Conservation (phyloP, 805 yeast species). For the Candida nanaspora region DNA sequence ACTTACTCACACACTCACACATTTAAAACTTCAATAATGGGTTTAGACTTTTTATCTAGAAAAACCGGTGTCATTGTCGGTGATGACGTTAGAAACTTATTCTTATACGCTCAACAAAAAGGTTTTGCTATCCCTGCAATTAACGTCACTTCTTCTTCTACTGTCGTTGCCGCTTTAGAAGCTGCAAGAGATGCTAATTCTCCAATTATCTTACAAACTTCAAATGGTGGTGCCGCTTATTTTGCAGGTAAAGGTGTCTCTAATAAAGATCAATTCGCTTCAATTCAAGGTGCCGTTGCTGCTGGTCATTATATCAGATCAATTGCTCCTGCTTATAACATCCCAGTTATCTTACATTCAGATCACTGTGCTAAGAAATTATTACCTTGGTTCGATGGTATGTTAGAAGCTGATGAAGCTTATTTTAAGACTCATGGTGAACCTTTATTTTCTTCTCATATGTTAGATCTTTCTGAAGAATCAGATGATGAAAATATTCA, state of each 20-base stretch:
- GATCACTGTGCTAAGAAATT: constrained; percentile 99
- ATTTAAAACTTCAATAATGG: constrained; percentile 11
- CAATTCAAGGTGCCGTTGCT: constrained; percentile 91
- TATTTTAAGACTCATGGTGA: constrained; percentile 81
- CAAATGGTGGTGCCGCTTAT: constrained; percentile 99
- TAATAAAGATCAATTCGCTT: constrained; percentile 89
- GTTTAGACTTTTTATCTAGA: constrained; percentile 67
- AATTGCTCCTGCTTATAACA: constrained; percentile 92
- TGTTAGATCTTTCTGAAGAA: constrained; percentile 98
- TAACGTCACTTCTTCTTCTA: constrained; percentile 96
- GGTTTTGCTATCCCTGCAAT: constrained; percentile 98
- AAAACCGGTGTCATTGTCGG: constrained; percentile 98
- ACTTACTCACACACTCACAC: background rate
- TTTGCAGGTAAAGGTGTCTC: constrained; percentile 99
- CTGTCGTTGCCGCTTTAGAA: constrained; percentile 93
- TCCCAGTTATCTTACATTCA: constrained; percentile 95
- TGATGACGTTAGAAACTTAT: constrained; percentile 83
- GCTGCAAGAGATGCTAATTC: constrained; percentile 93
- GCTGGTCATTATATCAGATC: constrained; percentile 98
- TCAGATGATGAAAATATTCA: constrained; percentile 91
- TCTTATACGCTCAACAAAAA: constrained; percentile 87
- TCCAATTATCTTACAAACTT: constrained; percentile 94
- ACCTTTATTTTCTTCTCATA: constrained; percentile 97
- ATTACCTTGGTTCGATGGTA: constrained; percentile 98
- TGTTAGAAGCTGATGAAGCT: constrained; percentile 94